Conservation (phyloP, 2,329 filamentous ascomycete genomes). For the Phyllosticta ampelicida region DNA sequence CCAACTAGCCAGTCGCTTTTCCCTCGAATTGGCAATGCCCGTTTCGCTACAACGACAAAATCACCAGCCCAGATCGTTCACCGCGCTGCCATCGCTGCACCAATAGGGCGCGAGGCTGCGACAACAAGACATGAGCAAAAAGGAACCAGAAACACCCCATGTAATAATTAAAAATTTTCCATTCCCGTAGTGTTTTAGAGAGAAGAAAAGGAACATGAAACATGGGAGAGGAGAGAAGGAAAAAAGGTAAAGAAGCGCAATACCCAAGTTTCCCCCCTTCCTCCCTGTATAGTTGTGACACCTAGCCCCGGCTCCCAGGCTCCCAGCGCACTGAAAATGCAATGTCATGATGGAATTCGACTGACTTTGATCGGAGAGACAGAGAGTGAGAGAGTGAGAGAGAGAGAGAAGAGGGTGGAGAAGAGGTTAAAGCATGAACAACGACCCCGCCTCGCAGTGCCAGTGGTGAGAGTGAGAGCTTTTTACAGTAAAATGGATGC, state of each 20-base stretch:
- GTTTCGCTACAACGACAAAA: too few relatives aligned
- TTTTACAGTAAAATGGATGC: background rate
- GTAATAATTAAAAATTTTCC: background rate
- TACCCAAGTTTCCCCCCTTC: conserved; percentile 1
- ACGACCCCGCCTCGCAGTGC: background rate
- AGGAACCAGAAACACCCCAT: background rate
- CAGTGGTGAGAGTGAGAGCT: background rate
- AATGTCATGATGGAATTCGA: conserved; percentile 3
- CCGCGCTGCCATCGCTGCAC: background rate
- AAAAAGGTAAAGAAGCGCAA: background rate
- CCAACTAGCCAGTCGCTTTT: too few relatives aligned
- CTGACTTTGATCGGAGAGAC: background rate
- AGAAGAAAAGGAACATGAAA: background rate
- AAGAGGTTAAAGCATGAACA: background rate
- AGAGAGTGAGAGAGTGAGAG: too few relatives aligned
- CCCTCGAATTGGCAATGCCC: too few relatives aligned
- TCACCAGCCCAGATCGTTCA: background rate
- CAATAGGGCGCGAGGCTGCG: background rate
- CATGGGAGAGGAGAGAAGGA: background rate
- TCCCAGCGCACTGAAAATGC: conserved; percentile 11
- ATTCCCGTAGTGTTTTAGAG: background rate
- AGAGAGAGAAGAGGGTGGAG: background rate
- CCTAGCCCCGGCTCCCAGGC: conserved; percentile 2
- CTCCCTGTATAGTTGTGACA: background rate
- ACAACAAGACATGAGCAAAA: background rate